These are phyloP conservation scores for Suillus ampliporus DNA, from an alignment of 768 basidiomycete genomes.

Conservation along the genomic window DNA sequence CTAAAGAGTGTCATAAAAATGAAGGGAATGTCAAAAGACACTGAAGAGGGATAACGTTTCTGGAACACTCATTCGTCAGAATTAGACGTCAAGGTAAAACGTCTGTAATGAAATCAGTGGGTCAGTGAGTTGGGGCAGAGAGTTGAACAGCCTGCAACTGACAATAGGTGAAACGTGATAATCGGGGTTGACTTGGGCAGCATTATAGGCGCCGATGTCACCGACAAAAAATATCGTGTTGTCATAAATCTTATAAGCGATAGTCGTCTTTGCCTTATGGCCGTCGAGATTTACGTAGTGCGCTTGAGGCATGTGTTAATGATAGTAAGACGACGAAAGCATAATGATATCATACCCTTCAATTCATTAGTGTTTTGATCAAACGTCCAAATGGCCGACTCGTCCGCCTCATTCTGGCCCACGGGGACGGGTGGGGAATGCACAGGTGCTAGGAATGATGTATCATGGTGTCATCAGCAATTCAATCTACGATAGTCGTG, in stretches of 20 bases:
- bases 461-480: neutral
- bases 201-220: conserved; percentile 47
- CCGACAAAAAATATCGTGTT: conserved; percentile 52
- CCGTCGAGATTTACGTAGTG: conserved; percentile 53
- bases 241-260: conserved; percentile 47
- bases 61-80: neutral
- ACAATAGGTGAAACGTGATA: conserved; percentile 34
- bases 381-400: conserved; percentile 56
- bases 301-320: conserved; percentile 33
- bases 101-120: conserved; percentile 6
- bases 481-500: neutral
- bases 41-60: neutral
- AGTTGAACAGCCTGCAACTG: conserved; percentile 21
- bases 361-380: conserved; percentile 45
- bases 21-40: conserved; percentile 8
- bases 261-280: conserved; percentile 40
- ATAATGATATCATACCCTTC: conserved; percentile 36
- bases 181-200: conserved; percentile 25
- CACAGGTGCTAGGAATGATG: conserved; percentile 35
- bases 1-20: neutral
- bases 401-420: conserved; percentile 27
- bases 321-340: neutral
- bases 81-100: conserved; percentile 5
- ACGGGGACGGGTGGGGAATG: conserved; percentile 37
- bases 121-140: neutral